Conservation (phyloP, 768 basidiomycete genomes). For the Suillus cothurnatus region DNA sequence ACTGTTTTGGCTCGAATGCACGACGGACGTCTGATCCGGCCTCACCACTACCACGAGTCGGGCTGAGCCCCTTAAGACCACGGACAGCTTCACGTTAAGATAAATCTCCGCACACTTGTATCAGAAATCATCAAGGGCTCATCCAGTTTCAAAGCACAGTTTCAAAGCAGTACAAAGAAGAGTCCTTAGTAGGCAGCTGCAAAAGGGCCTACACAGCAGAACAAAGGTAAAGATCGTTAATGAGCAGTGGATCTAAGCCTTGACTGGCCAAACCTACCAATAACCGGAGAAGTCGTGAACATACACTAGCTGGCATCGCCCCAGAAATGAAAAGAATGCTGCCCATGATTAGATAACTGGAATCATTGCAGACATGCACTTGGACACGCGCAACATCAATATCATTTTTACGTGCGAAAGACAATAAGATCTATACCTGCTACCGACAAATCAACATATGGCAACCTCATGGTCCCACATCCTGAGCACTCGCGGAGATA, state of each 20-base stretch:
- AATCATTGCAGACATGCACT: conserved; percentile 1
- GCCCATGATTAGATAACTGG: conserved; percentile 2
- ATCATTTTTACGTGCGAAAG: conserved; percentile 1
- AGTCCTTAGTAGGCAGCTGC: background rate
- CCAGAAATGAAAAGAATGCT: conserved; percentile 5
- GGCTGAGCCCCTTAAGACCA: conserved; percentile 7
- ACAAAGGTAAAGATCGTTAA: background rate
- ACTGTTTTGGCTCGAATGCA: background rate
- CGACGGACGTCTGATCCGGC: background rate
- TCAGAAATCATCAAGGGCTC: background rate
- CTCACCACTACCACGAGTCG: conserved; percentile 6
- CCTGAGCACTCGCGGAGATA: background rate
- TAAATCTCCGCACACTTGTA: background rate
- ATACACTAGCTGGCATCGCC: background rate
- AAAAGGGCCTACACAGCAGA: conserved; percentile 1
- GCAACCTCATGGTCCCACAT: background rate
- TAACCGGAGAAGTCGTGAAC: background rate
- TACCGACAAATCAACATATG: background rate
- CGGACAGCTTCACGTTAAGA: background rate
- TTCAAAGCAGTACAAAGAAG: conserved; percentile 2
- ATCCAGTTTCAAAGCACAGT: background rate
- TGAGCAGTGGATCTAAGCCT: background rate
- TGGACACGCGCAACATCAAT: background rate
- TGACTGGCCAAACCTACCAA: background rate
- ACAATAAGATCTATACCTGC: background rate